Percentiles rank a stretch among this genome's conserved stretches.
phyloP scores from a whole-genome alignment of 345 rosid species.

The Zanthoxylum bungeanum region DNA sequence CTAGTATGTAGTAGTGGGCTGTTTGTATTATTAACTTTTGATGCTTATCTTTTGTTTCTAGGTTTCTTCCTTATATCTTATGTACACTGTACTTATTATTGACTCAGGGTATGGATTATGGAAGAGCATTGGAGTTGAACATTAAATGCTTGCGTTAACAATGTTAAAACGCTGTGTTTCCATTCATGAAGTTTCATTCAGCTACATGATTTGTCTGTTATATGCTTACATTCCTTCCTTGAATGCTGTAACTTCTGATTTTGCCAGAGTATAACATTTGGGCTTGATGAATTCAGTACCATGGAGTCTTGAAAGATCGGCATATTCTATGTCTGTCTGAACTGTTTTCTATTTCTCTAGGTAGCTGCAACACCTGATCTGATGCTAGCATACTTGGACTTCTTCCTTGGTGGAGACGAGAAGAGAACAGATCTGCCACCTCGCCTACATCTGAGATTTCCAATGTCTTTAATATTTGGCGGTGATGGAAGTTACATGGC shows the following conservation, averaged over 20 bases:
- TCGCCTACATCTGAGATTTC: conserved; percentile 68
- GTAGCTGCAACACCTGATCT: conserved; percentile 97
- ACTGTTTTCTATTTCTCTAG: conserved; percentile 31
- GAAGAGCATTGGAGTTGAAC: neutral
- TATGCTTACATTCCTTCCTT: neutral
- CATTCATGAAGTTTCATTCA: neutral
- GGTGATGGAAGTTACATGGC: conserved; percentile 99
- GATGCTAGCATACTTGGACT: conserved; percentile 93
- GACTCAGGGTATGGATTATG: neutral
- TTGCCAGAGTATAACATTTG: neutral
- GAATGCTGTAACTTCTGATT: neutral
- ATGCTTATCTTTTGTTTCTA: neutral
- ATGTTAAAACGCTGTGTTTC: neutral
- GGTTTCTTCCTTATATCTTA: neutral
- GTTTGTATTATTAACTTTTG: neutral
- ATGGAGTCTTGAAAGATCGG: neutral
- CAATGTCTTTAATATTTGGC: conserved; percentile 81
- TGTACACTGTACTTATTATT: neutral
- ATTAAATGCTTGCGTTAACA: neutral
- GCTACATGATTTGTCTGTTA: neutral
- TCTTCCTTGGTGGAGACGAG: conserved; percentile 99
- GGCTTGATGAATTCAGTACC: neutral
- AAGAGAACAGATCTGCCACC: conserved; percentile 91
- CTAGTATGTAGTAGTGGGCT: neutral
- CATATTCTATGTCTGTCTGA: conserved; percentile 1